phyloP scores from a whole-genome alignment of 2,329 filamentous ascomycete genomes.

The Botrytis galanthina region DNA sequence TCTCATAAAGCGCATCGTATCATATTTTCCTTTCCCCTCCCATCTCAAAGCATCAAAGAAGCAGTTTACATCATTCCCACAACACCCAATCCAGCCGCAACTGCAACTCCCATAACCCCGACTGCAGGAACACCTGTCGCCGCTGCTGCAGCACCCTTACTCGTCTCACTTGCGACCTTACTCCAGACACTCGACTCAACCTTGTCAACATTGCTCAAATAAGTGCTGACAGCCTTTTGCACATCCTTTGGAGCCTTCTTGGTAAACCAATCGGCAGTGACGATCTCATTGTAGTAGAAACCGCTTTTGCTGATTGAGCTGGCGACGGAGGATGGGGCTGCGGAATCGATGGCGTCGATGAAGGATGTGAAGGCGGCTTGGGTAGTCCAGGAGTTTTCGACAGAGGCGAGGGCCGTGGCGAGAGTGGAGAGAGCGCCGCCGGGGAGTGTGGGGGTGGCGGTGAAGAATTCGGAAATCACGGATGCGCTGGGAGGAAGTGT shows the following conservation, averaged over 20 bases:
- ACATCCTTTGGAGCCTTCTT: conserved; percentile 25
- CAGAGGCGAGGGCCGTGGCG: conserved; percentile 17
- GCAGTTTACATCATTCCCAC: conserved; percentile 9
- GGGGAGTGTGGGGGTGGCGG: conserved; percentile 25
- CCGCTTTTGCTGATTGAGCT: conserved; percentile 22
- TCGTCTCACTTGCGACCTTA: conserved; percentile 28
- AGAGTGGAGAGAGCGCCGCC: conserved; percentile 29
- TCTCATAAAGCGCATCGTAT: background rate
- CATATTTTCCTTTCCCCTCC: background rate
- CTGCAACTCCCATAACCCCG: conserved; percentile 23
- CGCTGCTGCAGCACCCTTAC: conserved; percentile 19
- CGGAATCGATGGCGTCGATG: conserved; percentile 25
- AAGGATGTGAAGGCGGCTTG: background rate
- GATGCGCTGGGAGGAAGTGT: conserved; percentile 22
- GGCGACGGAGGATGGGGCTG: conserved; percentile 23
- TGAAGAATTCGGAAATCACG: conserved; percentile 29
- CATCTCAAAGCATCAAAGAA: background rate
- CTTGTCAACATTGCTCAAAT: conserved; percentile 21
- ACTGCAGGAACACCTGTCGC: conserved; percentile 15
- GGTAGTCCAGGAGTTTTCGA: background rate
- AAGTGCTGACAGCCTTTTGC: conserved; percentile 26
- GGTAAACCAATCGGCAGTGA: conserved; percentile 28
- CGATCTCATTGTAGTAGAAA: conserved; percentile 22
- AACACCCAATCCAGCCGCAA: conserved; percentile 13
- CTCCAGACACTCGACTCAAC: conserved; percentile 19